phyloP scores from a whole-genome alignment of 257 asterid genomes.

The Solanum arcanum region DNA sequence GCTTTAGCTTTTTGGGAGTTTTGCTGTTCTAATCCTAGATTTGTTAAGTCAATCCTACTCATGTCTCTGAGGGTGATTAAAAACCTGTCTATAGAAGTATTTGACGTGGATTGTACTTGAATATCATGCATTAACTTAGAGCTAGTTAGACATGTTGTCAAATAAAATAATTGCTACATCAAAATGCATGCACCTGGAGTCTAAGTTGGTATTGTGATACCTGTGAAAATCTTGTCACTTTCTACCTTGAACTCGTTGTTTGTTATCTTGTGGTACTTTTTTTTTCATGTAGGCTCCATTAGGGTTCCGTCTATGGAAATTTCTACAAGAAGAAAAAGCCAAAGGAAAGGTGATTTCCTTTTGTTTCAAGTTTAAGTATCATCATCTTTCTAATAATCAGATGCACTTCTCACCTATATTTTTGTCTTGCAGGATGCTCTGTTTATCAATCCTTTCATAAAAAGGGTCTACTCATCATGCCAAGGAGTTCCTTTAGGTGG shows the following conservation, averaged over 20 bases:
- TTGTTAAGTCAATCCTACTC: background rate
- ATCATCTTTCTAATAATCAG: background rate
- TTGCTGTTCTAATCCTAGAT: background rate
- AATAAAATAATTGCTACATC: background rate
- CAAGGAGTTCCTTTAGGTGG: slow-evolving; percentile 98
- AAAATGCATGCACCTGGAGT: background rate
- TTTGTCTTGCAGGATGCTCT: slow-evolving; percentile 40
- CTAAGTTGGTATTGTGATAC: background rate
- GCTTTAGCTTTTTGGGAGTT: background rate
- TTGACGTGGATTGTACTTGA: background rate
- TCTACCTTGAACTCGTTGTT: background rate
- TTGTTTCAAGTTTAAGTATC: slow-evolving; percentile 9
- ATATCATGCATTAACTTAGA: background rate
- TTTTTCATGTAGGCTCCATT: slow-evolving; percentile 63
- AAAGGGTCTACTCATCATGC: slow-evolving; percentile 68
- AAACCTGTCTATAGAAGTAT: background rate
- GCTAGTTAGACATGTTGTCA: background rate
- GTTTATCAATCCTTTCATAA: slow-evolving; percentile 75
- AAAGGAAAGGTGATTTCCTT: slow-evolving; percentile 22
- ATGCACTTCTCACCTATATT: background rate
- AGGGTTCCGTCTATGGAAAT: slow-evolving; percentile 78
- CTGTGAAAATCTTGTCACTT: background rate
- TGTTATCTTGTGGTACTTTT: background rate
- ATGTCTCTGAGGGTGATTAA: background rate
- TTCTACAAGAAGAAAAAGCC: slow-evolving; percentile 41